Base-by-base conservation (phyloP, 192 early-diverging fungal genomes). In the Rhizoclosmatium sp. region DNA sequence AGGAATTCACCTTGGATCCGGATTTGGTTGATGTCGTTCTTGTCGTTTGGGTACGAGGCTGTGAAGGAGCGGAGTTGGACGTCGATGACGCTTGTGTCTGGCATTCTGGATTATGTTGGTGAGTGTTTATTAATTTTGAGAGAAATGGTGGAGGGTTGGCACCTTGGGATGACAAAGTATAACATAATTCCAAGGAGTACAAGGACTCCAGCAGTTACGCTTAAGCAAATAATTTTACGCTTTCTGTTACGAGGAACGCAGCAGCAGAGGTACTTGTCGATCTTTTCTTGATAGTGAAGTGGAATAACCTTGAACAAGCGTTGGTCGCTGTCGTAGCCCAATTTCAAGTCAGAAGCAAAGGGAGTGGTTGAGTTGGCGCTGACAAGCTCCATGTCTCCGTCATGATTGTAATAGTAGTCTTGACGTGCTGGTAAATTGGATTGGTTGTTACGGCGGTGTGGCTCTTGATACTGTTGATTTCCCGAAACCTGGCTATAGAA, bases 31-130 rank as follows among this genome's bases (percentile, higher is more conserved):
- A 3, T 41, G 14, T 23, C 39, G 56, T 59, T 59, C n/a, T 2
- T 16, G 39, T 65, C 16, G n/a, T 16, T 16, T 21, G 64, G 12
- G 31, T 65, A 12, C 39, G 64, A 23, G 64, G 64, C 16, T 10
- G n/a, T 39, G 48, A 70, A 70, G 47, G 41, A 47, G 16, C 16
- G 16, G 45, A 70, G 47, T n/a, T 70, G 41, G 68, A 70, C 48
- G 3, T 4, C 41, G 14, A n/a, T n/a, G 47, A 70, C 68, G 14
- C n/a, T 70, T 16, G 48, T 70, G 41, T 70, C 23, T 21, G 68
- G 68, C 19, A 21, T 47, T 16, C 68, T 70, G 68, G 14, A 71
- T 5, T 56, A 16, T 58, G 56, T 0, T 58, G 12, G 56, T 14
- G 12, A 58, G 21, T 58, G 56, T 14, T 58, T 16, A 58, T n/a